Conservation (phyloP, 768 basidiomycete species). For the Termitomyces sp. region DNA sequence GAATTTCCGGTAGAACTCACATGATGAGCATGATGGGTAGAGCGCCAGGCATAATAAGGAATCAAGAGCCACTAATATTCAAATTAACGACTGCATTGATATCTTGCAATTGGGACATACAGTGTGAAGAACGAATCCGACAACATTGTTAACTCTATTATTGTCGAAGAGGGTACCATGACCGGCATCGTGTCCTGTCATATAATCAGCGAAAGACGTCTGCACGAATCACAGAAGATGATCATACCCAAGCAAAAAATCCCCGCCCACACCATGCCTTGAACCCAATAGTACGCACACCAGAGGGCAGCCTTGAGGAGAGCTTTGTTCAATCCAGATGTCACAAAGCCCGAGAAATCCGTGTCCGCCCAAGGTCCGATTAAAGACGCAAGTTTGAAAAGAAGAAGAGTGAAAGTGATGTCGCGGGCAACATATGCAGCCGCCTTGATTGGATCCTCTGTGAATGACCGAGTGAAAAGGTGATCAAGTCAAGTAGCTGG, state of each 20-base stretch:
- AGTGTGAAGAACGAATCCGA: constrained; percentile 48
- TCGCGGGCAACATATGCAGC: constrained; percentile 40
- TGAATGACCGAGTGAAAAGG: not conserved
- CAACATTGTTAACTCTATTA: constrained; percentile 31
- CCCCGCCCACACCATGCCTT: constrained; percentile 46
- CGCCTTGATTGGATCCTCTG: constrained; percentile 34
- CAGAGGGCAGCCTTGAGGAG: constrained; percentile 33
- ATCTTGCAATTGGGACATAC: constrained; percentile 19
- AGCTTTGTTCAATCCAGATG: constrained; percentile 23
- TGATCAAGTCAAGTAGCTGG: not conserved
- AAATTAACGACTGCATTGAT: constrained; percentile 12
- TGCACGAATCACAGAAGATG: not conserved
- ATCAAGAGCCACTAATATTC: constrained; percentile 40
- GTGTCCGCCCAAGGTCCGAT: constrained; percentile 36
- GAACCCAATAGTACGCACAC: constrained; percentile 45
- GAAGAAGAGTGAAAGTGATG: constrained; percentile 32
- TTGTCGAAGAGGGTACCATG: constrained; percentile 36
- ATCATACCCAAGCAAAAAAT: constrained; percentile 46
- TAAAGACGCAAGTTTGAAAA: constrained; percentile 38
- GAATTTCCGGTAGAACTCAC: constrained; percentile 22
- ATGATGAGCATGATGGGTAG: constrained; percentile 69
- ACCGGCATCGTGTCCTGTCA: constrained; percentile 39
- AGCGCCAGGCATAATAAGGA: constrained; percentile 62
- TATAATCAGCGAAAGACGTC: not conserved
- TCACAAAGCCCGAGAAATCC: constrained; percentile 34